Base-by-base conservation (phyloP, 352 stramenopile genomes). In the Globisporangium canariense region DNA sequence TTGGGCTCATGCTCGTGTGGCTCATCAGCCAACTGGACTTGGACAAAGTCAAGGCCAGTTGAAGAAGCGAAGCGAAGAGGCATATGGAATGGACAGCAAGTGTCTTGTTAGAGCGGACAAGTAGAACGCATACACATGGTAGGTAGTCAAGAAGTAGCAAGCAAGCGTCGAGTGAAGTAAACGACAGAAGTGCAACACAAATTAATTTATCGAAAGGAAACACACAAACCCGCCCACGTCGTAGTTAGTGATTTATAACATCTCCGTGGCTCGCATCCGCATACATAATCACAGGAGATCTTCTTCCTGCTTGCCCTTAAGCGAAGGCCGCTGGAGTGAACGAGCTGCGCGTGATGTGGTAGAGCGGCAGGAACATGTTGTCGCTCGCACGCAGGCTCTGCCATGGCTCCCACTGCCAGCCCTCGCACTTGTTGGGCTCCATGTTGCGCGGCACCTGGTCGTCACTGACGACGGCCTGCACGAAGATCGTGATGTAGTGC, bases 401-500 rank as follows among this genome's bases (percentile, higher is more conserved):
- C 78, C 79, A 94, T 3, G 67, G 61, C 60, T 86, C 65, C 83
- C 86, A 94, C 47, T 63, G 62, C 86, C 86, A 94, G 53, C 83
- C 83, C 47, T 87, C 82, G 65, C 86, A 94, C 68, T 94, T 94
- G 77, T 88, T 60, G 1, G 84, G 83, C 71, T 94, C 86, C 83
- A 93, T 93, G 71, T 91, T 90, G 49, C 67, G 67, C 34, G 83
- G 66, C 32, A 69, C 71, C 62, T 92, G 81, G 36, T 67, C 65
- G 30, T 73, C 61, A n/a, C 71, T 64, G 41, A 94, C 78, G 3
- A 59, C 59, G 3, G 84, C 83, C 53, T 92, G 81, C 79, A 92
- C 90, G 56, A 93, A 83, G 65, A 94, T 89, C 47, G 86, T 94
- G 58, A 93, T 91, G 73, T 93, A 94, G 69, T 94, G 86, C 62